These are phyloP conservation scores for Gonium pectorale DNA, from an alignment of 139 green algal species.

Conservation along the genomic window DNA sequence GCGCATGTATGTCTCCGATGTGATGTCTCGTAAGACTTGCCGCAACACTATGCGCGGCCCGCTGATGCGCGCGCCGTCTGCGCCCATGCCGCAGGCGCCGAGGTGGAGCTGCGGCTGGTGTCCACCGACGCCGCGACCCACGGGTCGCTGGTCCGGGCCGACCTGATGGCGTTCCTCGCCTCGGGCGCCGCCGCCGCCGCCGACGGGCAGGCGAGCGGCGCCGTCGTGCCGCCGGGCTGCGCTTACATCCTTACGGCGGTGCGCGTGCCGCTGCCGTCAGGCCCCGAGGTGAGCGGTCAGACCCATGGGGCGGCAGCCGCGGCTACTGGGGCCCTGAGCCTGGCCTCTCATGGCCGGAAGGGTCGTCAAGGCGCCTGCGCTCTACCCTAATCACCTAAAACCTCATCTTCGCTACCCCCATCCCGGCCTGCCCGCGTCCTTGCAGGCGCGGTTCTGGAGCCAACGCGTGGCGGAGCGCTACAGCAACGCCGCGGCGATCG, in stretches of 20 bases:
- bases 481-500: slow-evolving; percentile 59
- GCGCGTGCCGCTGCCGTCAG: slow-evolving; percentile 4
- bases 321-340: too few relatives aligned
- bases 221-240: background rate
- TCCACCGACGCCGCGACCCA: background rate
- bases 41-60: too few relatives aligned
- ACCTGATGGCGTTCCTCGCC: slow-evolving; percentile 7
- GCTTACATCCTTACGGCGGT: slow-evolving; percentile 1
- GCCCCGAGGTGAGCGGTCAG: too few relatives aligned
- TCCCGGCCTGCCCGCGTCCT: too few relatives aligned
- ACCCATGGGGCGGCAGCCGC: background rate
- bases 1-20: too few relatives aligned
- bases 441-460: slow-evolving; percentile 49
- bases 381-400: too few relatives aligned
- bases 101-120: slow-evolving; percentile 41
- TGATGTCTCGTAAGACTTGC: too few relatives aligned
- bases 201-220: background rate
- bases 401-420: background rate
- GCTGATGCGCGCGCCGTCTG: too few relatives aligned
- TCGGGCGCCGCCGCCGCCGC: background rate
- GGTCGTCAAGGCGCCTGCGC: too few relatives aligned
- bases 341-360: too few relatives aligned
- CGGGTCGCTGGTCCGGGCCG: background rate
- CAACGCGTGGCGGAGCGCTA: slow-evolving; percentile 61
- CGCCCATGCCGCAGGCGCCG: background rate